Base-by-base conservation (phyloP, 2,329 filamentous ascomycete species). In the Cytospora leucostoma region DNA sequence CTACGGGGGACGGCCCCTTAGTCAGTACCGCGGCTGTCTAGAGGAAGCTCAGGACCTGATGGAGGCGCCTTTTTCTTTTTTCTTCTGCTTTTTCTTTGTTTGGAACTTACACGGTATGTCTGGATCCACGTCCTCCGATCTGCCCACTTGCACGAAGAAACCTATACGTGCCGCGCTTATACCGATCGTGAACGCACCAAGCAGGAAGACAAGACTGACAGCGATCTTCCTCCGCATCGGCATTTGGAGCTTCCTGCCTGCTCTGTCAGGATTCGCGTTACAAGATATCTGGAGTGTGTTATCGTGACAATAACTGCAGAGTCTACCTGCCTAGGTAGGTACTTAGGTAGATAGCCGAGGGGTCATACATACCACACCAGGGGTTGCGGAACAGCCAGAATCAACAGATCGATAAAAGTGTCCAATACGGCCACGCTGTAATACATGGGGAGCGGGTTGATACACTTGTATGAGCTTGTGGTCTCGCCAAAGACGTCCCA, bases 61-160 rank as follows among this genome's bases (percentile, higher is more conserved):
- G 8, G n/a, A 53, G 51, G 13, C 34, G 12, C n/a, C n/a, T n/a
- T n/a, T n/a, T n/a, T n/a, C n/a, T n/a, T n/a, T n/a, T n/a, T n/a
- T n/a, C n/a, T n/a, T n/a, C n/a, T n/a, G n/a, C n/a, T n/a, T n/a
- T n/a, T n/a, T n/a, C n/a, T n/a, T n/a, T 11, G 8, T 34, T 17
- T 15, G 17, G 10, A 27, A 53, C 51, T 53, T 35, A 53, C 51
- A 53, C 7, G 51, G 17, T 53, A n/a, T 33, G 21, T 33, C 32
- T 53, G 32, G 32, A 53, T 33, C n/a, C 32, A 12, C 13, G n/a
- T 13, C 27, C 13, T 47, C 40, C 40, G 19, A 47, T 19, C 19
- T 47, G 40, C 40, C 40, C 15, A 35, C 51, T 21, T 53, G 32
- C 15, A 53, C 11, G 34, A 53, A 53, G 51, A 53, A 53, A n/a